A percentile compares a stretch with the other conserved stretches of the same genome.
phyloP scores from a whole-genome alignment of 805 yeast species.

The Cyberlindnera samutprakarnensis region DNA sequence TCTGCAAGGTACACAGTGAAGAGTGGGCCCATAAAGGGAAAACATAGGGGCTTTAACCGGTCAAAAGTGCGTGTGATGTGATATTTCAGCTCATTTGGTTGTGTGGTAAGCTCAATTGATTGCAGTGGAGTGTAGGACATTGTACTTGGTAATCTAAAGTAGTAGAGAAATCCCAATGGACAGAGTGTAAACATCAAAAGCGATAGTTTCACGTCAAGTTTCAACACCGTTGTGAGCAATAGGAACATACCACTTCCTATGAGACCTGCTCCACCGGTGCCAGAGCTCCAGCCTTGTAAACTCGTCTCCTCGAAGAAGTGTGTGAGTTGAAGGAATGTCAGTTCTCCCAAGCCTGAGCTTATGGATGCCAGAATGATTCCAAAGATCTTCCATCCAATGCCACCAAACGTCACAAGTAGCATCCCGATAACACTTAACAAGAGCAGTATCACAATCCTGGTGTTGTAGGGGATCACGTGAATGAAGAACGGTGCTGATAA shows the following conservation, averaged over 20 bases:
- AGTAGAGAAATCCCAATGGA: conserved; percentile 45
- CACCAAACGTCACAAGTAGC: conserved; percentile 42
- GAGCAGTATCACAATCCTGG: conserved; percentile 49
- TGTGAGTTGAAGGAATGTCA: conserved; percentile 80
- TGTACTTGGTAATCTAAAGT: conserved; percentile 21
- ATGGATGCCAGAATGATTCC: conserved; percentile 78
- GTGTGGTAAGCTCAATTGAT: background rate
- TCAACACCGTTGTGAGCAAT: conserved; percentile 62
- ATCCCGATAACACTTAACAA: conserved; percentile 63
- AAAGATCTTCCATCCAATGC: conserved; percentile 35
- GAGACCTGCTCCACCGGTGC: conserved; percentile 95
- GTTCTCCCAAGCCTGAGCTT: conserved; percentile 87
- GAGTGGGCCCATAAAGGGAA: conserved; percentile 79
- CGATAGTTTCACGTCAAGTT: conserved; percentile 44
- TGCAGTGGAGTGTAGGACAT: no score
- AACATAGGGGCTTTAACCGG: conserved; percentile 35
- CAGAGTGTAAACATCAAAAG: conserved; percentile 49
- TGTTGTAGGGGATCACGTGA: conserved; percentile 51
- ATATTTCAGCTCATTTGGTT: background rate
- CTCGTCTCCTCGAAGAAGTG: conserved; percentile 61
- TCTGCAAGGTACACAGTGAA: conserved; percentile 80
- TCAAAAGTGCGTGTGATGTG: conserved; percentile 3
- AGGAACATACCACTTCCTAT: conserved; percentile 71
- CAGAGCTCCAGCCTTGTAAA: conserved; percentile 83
- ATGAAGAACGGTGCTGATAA: conserved; percentile 72